Evolutionary conservation across 1,284 basidiomycete species (phyloP).

Genomic region (Ganoderma resinaceum): DNA sequence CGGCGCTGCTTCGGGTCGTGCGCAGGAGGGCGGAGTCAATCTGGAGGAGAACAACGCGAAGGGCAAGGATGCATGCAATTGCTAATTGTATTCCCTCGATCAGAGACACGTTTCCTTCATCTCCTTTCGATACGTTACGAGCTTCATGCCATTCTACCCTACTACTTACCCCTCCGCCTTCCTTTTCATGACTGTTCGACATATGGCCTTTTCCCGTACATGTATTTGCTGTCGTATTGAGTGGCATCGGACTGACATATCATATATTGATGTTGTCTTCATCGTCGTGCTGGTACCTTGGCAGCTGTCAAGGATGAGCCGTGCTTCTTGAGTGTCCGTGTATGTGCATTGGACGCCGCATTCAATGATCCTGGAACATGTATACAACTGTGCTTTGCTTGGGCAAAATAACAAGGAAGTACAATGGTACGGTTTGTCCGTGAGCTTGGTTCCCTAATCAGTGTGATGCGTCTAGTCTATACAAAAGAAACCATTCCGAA

Average conservation of each 20-base stretch:
- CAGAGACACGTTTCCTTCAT: conserved; percentile 20
- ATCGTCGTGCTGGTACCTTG: neutral
- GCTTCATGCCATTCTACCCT: conserved; percentile 33
- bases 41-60: conserved; percentile 74
- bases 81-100: conserved; percentile 43
- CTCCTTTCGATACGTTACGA: conserved; percentile 29
- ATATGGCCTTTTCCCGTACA: conserved; percentile 43
- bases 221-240: conserved; percentile 45
- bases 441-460: neutral
- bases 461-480: neutral
- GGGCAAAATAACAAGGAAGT: neutral
- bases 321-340: neutral
- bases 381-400: neutral
- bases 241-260: conserved; percentile 33
- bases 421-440: neutral
- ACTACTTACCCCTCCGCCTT: conserved; percentile 30
- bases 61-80: conserved; percentile 83
- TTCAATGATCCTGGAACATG: neutral
- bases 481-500: neutral
- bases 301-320: neutral
- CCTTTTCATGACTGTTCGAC: conserved; percentile 39
- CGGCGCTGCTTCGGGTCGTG: conserved; percentile 61
- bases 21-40: conserved; percentile 72
- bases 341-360: neutral
- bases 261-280: conserved; percentile 31